phyloP scores from a whole-genome alignment of 2,329 filamentous ascomycete genomes.

The Aspergillus sp. region DNA sequence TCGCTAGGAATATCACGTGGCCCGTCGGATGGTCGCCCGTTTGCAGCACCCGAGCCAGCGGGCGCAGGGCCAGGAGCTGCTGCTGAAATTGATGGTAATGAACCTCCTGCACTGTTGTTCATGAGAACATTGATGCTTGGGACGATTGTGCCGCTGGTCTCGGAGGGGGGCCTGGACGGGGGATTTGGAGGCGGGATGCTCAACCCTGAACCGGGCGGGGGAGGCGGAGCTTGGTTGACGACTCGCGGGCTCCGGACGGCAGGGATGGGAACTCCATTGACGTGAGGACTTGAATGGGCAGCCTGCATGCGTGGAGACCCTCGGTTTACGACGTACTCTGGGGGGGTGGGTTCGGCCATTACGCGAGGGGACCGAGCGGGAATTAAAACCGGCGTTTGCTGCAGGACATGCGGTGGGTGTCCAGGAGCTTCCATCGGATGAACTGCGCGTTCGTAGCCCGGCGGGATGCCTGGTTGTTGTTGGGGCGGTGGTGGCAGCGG shows the following conservation, averaged over 20 bases:
- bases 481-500: slow-evolving; percentile 25
- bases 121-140: slow-evolving; percentile 55
- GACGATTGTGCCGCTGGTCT: slow-evolving; percentile 47
- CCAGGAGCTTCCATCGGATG: slow-evolving; percentile 32
- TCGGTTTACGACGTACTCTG: slow-evolving; percentile 32
- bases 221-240: slow-evolving; percentile 25
- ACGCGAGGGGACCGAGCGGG: slow-evolving; percentile 29
- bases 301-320: slow-evolving; percentile 36
- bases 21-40: slow-evolving; percentile 35
- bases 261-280: slow-evolving; percentile 17
- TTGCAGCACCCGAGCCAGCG: slow-evolving; percentile 14
- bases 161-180: slow-evolving; percentile 22
- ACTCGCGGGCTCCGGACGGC: slow-evolving; percentile 27
- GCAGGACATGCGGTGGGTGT: slow-evolving; percentile 21
- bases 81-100: slow-evolving; percentile 25
- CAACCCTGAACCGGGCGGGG: slow-evolving; percentile 10
- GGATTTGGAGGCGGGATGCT: slow-evolving; percentile 17
- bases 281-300: slow-evolving; percentile 21
- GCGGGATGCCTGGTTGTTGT: slow-evolving; percentile 26
- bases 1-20: slow-evolving; percentile 58
- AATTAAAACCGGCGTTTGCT: slow-evolving; percentile 20
- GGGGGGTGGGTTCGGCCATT: slow-evolving; percentile 30
- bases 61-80: background rate
- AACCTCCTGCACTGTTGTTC: slow-evolving; percentile 34
- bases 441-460: slow-evolving; percentile 35